phyloP scores from a whole-genome alignment of 768 basidiomycete genomes.

The Baorangia bicolor region DNA sequence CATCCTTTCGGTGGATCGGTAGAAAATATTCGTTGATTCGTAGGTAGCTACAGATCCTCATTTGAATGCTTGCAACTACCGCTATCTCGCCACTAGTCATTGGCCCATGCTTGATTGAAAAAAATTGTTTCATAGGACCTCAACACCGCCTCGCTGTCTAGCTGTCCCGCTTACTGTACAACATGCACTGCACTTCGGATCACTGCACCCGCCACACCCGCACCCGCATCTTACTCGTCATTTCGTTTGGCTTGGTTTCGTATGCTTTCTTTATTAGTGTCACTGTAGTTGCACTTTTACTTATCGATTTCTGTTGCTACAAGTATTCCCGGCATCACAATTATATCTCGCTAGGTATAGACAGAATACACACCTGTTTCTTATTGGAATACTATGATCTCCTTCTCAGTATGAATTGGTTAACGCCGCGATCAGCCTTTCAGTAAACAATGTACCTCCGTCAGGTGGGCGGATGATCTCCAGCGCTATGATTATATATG shows the following conservation, averaged over 20 bases:
- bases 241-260: slow-evolving; percentile 18
- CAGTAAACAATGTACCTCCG: neutral
- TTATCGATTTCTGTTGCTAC: slow-evolving; percentile 32
- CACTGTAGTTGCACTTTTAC: slow-evolving; percentile 26
- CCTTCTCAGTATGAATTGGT: neutral
- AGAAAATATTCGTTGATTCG: slow-evolving; percentile 41
- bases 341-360: slow-evolving; percentile 31
- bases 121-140: slow-evolving; percentile 10
- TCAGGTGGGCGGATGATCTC: too few relatives aligned
- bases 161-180: slow-evolving; percentile 25
- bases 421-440: too few relatives aligned
- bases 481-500: neutral
- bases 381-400: slow-evolving; percentile 12
- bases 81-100: neutral
- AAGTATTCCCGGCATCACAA: slow-evolving; percentile 29
- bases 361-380: slow-evolving; percentile 21
- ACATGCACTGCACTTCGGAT: slow-evolving; percentile 23
- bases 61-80: neutral
- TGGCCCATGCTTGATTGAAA: slow-evolving; percentile 8
- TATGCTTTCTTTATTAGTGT: slow-evolving; percentile 29
- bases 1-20: slow-evolving; percentile 43
- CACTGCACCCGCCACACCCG: slow-evolving; percentile 9
- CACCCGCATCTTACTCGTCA: slow-evolving; percentile 21
- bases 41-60: neutral
- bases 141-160: slow-evolving; percentile 12